phyloP scores from a whole-genome alignment of 208 protist genomes.

The Trypanosoma scelopori region DNA sequence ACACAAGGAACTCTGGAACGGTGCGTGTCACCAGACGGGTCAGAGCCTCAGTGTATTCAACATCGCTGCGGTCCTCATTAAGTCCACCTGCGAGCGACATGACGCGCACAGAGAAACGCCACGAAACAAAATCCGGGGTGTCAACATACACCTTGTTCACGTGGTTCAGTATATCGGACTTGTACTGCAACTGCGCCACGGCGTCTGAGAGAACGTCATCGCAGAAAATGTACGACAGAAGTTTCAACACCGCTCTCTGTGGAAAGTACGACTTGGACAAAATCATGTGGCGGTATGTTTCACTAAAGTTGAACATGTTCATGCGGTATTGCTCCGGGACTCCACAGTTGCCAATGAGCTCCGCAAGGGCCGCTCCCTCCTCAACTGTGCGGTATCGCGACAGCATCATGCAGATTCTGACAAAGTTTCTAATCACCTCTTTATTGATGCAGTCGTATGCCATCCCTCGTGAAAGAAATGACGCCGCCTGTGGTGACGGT shows the following conservation, averaged over 20 bases:
- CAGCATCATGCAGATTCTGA: constrained; percentile 82
- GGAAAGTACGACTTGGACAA: constrained; percentile 83
- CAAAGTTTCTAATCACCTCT: constrained; percentile 80
- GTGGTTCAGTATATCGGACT: constrained; percentile 87
- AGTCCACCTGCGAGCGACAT: constrained; percentile 85
- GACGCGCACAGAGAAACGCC: constrained; percentile 88
- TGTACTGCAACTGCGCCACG: constrained; percentile 88
- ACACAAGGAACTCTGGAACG: constrained; percentile 81
- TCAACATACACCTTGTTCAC: constrained; percentile 85
- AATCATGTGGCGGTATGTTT: constrained; percentile 89
- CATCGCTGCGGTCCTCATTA: constrained; percentile 83
- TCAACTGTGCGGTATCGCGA: constrained; percentile 67
- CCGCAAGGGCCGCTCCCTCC: constrained; percentile 73
- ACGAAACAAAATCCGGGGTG: constrained; percentile 86
- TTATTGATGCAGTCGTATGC: constrained; percentile 75
- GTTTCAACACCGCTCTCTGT: constrained; percentile 72
- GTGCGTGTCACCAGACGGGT: constrained; percentile 61
- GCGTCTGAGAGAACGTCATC: constrained; percentile 83
- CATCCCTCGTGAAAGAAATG: constrained; percentile 84
- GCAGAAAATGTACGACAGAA: constrained; percentile 88
- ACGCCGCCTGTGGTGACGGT: constrained; percentile 56
- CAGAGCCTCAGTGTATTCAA: constrained; percentile 84
- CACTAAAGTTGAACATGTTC: constrained; percentile 87
- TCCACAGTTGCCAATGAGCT: constrained; percentile 82
- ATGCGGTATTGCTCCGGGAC: constrained; percentile 80